Evolutionary conservation across 352 stramenopile genomes (phyloP).

Genomic region (Saprolegnia diclina): DNA sequence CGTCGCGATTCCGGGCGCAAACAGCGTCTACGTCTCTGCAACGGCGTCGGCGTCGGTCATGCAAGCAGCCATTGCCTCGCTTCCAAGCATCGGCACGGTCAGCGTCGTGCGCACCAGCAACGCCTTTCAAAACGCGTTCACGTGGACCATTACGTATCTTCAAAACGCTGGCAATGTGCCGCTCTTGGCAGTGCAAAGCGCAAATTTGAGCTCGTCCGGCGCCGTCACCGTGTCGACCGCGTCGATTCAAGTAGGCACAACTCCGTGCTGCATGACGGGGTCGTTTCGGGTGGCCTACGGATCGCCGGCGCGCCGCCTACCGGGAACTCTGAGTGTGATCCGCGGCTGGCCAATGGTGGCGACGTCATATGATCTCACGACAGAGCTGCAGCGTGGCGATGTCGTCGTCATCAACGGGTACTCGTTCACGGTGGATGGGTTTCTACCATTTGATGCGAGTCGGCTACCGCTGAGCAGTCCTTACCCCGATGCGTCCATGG

Average conservation of each 20-base stretch:
- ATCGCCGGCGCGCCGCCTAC: conserved; percentile 8
- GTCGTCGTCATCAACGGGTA: conserved; percentile 24
- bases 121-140: conserved; percentile 22
- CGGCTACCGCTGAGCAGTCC: conserved; percentile 26
- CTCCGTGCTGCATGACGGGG: conserved; percentile 22
- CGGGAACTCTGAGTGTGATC: conserved; percentile 28
- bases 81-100: conserved; percentile 26
- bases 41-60: neutral
- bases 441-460: conserved; percentile 30
- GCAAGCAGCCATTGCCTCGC: neutral
- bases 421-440: conserved; percentile 28
- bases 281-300: conserved; percentile 24
- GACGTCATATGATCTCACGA: conserved; percentile 29
- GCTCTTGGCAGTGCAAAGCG: conserved; percentile 28
- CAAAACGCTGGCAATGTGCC: conserved; percentile 30
- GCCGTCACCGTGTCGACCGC: neutral
- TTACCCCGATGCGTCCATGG: conserved; percentile 21
- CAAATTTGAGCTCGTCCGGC: conserved; percentile 26
- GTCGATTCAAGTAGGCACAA: conserved; percentile 22
- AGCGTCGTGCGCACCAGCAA: conserved; percentile 20
- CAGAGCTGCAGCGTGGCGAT: conserved; percentile 28
- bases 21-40: conserved; percentile 1
- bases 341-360: conserved; percentile 30
- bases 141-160: conserved; percentile 34
- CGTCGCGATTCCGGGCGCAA: neutral